Evolutionary conservation across 495 filamentous ascomycete species (phyloP), one percentile per base, ranked within the genome.

Genomic region (Penicillium alfredii): DNA sequence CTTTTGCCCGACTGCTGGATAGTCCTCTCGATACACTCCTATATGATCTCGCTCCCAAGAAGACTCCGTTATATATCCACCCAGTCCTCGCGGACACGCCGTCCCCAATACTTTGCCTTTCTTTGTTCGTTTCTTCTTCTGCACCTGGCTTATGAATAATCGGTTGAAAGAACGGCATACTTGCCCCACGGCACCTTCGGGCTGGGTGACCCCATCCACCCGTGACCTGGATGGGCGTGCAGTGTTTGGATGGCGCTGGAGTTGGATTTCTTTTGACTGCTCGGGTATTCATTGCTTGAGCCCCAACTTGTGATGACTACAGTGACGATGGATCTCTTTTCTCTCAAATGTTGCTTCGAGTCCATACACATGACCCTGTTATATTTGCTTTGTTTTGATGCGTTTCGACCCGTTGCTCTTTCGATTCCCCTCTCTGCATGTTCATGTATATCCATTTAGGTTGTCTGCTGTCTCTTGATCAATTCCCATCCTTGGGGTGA

Each of bases 121-220:
- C 34, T 20, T 43, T 40, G 20, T 11, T 23, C 3, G n/a, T 37
- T 40, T 26, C 27, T 35, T 27, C 20, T 29, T 34, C 39, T 27
- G 37, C 38, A 45, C 38, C 24, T 40, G 30, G 33, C 47, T 57
- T 47, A 59, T 61, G 58, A 56, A 65, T 54, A 63, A 50, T 56
- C 34, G 49, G 41, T 53, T 60, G 38, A 48, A 51, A 53, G 45
- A 56, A 34, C 53, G 47, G 40, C 49, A 49, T 53, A n/a, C n/a
- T n/a, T n/a, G 64, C 63, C 62, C 64, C 63, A 45, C 65, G 59
- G 67, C 62, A 42, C 32, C 22, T 32, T 35, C 11, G 13, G 30
- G 19, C 38, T 29, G 28, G 13, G 38, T 12, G 30, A 39, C 21
- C 15, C 35, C 30, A 32, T 13, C 3, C 9, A 20, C 40, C 37